Evolutionary conservation across 2,329 filamentous ascomycete species (phyloP).

Genomic region (Teratosphaeria epicoccoides): DNA sequence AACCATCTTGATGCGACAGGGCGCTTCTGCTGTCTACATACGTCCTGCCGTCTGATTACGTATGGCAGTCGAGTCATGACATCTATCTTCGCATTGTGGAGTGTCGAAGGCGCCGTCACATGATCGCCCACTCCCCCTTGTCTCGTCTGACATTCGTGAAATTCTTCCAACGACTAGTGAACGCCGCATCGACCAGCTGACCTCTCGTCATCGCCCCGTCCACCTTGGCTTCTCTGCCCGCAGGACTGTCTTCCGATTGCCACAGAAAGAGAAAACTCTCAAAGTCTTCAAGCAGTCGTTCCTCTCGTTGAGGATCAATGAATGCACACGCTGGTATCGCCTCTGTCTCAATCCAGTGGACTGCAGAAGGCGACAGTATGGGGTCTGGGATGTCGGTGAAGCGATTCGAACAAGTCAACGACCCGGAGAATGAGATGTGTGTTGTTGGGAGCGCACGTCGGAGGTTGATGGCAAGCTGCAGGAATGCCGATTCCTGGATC

Average conservation of each 20-base stretch:
- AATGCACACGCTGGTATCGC: slow-evolving; percentile 7
- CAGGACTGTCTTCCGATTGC: slow-evolving; percentile 10
- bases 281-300: slow-evolving; percentile 15
- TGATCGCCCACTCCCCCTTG: slow-evolving; percentile 2
- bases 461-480: neutral
- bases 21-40: too few relatives aligned
- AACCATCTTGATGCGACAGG: too few relatives aligned
- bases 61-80: too few relatives aligned
- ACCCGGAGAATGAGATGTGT: neutral
- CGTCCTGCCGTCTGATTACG: too few relatives aligned
- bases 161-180: slow-evolving; percentile 13
- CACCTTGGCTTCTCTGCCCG: slow-evolving; percentile 5
- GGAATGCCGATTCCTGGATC: neutral
- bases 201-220: slow-evolving; percentile 3
- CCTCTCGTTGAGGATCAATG: slow-evolving; percentile 9
- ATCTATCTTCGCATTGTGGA: too few relatives aligned
- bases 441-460: slow-evolving; percentile 1
- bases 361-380: slow-evolving; percentile 3
- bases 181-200: slow-evolving; percentile 12
- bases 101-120: too few relatives aligned
- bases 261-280: slow-evolving; percentile 13
- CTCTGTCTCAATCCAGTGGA: slow-evolving; percentile 8
- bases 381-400: neutral
- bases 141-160: slow-evolving; percentile 5
- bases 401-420: neutral